Percentiles rank a stretch among this genome's conserved stretches.
These are phyloP conservation scores for Cucurbita maxima DNA, from an alignment of 306 rosid species.

Conservation along the genomic window DNA sequence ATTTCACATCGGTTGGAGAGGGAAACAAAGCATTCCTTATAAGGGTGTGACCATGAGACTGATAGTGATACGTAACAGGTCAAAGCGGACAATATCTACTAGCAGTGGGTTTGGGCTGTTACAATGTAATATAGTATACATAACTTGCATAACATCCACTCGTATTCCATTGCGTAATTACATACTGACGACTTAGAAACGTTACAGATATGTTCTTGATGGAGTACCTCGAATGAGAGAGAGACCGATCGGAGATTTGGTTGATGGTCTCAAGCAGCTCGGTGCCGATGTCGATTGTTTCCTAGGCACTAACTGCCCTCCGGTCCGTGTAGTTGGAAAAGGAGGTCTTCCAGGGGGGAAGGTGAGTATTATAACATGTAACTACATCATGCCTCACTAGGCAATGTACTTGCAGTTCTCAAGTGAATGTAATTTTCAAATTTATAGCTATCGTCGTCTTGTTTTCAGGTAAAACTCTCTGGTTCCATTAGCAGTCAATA, in stretches of 20 bases:
- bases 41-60: too few species aligned
- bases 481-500: slow-evolving; percentile 97
- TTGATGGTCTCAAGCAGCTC: slow-evolving; percentile 86
- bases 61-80: too few species aligned
- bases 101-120: too few species aligned
- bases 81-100: too few species aligned
- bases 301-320: slow-evolving; percentile 96
- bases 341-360: slow-evolving; percentile 99
- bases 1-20: too few species aligned
- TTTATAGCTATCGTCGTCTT: background rate
- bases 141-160: background rate
- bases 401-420: background rate
- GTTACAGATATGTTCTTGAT: slow-evolving; percentile 77
- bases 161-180: background rate
- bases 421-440: background rate
- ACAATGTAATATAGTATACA: background rate
- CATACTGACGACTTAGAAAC: slow-evolving; percentile 1
- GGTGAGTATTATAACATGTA: slow-evolving; percentile 23
- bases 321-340: slow-evolving; percentile 79
- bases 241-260: slow-evolving; percentile 96
- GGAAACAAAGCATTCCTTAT: too few species aligned
- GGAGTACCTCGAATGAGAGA: slow-evolving; percentile 99
- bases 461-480: slow-evolving; percentile 80
- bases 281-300: slow-evolving; percentile 86
- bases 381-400: background rate